Conservation (phyloP, 305 asterid species). For the Fraxinus baroniana region DNA sequence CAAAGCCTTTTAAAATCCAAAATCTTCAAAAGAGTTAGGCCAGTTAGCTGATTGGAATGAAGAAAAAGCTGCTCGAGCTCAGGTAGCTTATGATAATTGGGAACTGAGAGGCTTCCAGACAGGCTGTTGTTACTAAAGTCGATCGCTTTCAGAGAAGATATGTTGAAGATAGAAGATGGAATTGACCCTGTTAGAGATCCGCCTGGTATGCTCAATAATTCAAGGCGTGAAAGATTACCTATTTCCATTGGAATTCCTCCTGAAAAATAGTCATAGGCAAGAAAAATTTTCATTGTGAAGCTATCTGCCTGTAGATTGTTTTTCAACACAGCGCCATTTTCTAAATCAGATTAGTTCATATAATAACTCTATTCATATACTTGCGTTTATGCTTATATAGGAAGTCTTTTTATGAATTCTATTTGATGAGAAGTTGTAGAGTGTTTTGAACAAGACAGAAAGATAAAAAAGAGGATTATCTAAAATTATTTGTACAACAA, state of each 20-base stretch:
- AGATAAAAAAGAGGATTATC: background rate
- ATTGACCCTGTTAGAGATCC: constrained; percentile 12
- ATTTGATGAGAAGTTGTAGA: background rate
- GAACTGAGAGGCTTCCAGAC: constrained; percentile 14
- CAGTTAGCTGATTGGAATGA: background rate
- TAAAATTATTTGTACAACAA: background rate
- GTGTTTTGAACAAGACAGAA: background rate
- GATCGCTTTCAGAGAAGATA: constrained; percentile 18
- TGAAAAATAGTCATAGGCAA: background rate
- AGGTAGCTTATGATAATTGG: constrained; percentile 7
- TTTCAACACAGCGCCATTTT: background rate
- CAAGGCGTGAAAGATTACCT: background rate
- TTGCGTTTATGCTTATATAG: background rate
- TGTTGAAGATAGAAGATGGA: constrained; percentile 20
- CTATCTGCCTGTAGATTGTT: background rate
- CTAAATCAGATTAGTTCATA: background rate
- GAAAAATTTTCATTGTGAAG: background rate
- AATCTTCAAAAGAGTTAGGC: constrained; percentile 5
- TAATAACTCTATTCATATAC: background rate
- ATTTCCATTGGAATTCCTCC: constrained; percentile 1
- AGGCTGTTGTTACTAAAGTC: background rate
- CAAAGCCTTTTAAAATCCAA: constrained; percentile 1
- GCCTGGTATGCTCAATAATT: background rate
- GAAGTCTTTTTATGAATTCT: background rate
- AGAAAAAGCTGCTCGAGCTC: background rate